These are phyloP conservation scores for Cercospora sp. DNA, from an alignment of 2,329 filamentous ascomycete species.

Conservation along the genomic window DNA sequence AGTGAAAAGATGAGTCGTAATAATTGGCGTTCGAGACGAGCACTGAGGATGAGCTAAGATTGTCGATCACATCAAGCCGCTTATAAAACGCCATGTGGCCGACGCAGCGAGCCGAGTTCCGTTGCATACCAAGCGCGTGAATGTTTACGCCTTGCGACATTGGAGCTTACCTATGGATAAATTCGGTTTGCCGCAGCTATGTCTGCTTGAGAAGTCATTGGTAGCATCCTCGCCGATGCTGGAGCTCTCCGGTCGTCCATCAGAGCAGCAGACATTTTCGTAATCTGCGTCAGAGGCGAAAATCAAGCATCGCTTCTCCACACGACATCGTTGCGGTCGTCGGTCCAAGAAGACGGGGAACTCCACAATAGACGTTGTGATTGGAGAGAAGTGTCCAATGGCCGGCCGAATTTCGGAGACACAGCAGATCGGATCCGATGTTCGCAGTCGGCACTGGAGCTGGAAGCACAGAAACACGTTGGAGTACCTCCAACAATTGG, in stretches of 20 bases:
- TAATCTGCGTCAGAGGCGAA: conserved; percentile 4
- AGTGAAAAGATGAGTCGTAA: not conserved
- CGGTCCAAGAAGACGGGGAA: not conserved
- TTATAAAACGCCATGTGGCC: not conserved
- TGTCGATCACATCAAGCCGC: conserved; percentile 11
- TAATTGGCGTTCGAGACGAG: not conserved
- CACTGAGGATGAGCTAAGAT: not conserved
- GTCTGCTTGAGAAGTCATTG: not conserved
- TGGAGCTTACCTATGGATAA: not conserved
- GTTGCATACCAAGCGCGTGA: not conserved
- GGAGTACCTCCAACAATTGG: not conserved
- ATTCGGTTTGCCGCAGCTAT: not conserved
- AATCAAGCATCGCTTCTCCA: conserved; percentile 3
- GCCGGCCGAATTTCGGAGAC: conserved; percentile 5
- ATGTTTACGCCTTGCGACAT: not conserved
- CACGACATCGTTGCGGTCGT: not conserved
- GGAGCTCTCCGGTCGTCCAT: not conserved
- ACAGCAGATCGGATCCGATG: not conserved
- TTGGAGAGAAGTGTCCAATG: not conserved
- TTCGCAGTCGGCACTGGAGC: not conserved
- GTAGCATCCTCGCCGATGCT: not conserved
- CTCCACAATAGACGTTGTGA: conserved; percentile 1
- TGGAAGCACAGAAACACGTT: not conserved
- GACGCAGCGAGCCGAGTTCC: conserved; percentile 4
- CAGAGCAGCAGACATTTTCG: not conserved